phyloP scores from a whole-genome alignment of 2,329 filamentous ascomycete species.

The Fusarium sp. region DNA sequence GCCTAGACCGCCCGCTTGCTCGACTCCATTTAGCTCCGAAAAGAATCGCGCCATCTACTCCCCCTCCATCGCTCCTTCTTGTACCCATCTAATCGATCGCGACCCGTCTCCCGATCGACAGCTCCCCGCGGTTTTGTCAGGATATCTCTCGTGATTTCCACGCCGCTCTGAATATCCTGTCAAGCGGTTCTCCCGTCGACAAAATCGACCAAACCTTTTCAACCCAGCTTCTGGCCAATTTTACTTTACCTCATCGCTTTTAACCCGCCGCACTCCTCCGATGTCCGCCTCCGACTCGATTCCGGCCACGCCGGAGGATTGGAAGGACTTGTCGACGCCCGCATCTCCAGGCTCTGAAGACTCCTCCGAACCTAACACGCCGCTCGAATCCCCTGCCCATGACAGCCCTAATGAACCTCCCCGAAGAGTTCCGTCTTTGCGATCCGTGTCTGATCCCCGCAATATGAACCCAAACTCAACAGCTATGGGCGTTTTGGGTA shows the following conservation, averaged over 20 bases:
- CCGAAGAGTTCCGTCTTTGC: constrained; percentile 67
- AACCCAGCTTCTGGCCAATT: not conserved
- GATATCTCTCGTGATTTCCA: constrained; percentile 36
- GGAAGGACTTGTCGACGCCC: constrained; percentile 52
- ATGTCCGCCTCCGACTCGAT: constrained; percentile 52
- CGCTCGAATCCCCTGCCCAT: constrained; percentile 55
- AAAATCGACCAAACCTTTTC: constrained; percentile 3
- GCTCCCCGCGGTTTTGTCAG: constrained; percentile 25
- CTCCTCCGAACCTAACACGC: constrained; percentile 61
- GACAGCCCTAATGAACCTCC: constrained; percentile 52
- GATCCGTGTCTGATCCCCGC: constrained; percentile 69
- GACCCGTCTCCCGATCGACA: constrained; percentile 40
- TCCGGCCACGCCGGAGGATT: constrained; percentile 61
- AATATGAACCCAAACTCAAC: constrained; percentile 87
- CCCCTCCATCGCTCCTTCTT: constrained; percentile 42
- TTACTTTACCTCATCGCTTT: constrained; percentile 3
- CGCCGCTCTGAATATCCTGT: constrained; percentile 19
- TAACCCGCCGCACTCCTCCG: constrained; percentile 16
- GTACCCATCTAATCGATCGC: constrained; percentile 45
- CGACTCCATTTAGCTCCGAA: constrained; percentile 42
- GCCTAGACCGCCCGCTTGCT: constrained; percentile 43
- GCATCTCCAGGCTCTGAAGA: constrained; percentile 58
- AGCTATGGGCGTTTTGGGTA: constrained; percentile 79
- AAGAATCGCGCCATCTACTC: constrained; percentile 45
- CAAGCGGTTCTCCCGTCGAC: constrained; percentile 7